A percentile compares a stretch with the other conserved stretches of the same genome.
These are phyloP conservation scores for Globisporangium uncinulatum DNA, from an alignment of 352 stramenopile genomes.

Conservation along the genomic window DNA sequence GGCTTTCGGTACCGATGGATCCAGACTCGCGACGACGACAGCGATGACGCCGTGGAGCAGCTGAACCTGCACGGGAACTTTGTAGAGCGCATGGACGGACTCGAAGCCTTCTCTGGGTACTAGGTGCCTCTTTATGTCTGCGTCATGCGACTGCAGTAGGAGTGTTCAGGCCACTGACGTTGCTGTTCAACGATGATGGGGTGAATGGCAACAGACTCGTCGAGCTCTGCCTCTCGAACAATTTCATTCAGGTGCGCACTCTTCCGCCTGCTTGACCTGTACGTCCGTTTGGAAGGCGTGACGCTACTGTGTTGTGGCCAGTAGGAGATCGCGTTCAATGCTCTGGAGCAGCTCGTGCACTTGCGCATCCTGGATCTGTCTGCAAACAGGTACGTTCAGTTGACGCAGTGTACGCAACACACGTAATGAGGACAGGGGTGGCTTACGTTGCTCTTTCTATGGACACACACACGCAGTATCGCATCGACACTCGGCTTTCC, in stretches of 20 bases:
- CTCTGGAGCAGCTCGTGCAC: conserved; percentile 54
- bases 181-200: not conserved
- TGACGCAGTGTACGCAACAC: not conserved
- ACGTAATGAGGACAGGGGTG: no score
- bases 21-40: conserved; percentile 25
- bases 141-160: not conserved
- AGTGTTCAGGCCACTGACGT: not conserved
- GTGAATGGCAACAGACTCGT: conserved; percentile 21
- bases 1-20: not conserved
- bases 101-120: conserved; percentile 52
- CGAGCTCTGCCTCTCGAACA: conserved; percentile 80
- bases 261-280: not conserved
- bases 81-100: conserved; percentile 56
- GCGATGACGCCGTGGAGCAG: conserved; percentile 51
- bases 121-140: not conserved
- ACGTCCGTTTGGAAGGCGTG: not conserved
- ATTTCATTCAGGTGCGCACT: conserved; percentile 48
- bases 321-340: conserved; percentile 52
- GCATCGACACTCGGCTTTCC: conserved; percentile 51
- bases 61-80: conserved; percentile 77
- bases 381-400: conserved; percentile 44
- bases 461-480: conserved; percentile 24
- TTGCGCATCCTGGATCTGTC: conserved; percentile 71
- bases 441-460: not conserved
- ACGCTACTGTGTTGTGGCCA: not conserved